Conservation (phyloP, 2,329 filamentous ascomycete genomes). For the Alternaria panax region DNA sequence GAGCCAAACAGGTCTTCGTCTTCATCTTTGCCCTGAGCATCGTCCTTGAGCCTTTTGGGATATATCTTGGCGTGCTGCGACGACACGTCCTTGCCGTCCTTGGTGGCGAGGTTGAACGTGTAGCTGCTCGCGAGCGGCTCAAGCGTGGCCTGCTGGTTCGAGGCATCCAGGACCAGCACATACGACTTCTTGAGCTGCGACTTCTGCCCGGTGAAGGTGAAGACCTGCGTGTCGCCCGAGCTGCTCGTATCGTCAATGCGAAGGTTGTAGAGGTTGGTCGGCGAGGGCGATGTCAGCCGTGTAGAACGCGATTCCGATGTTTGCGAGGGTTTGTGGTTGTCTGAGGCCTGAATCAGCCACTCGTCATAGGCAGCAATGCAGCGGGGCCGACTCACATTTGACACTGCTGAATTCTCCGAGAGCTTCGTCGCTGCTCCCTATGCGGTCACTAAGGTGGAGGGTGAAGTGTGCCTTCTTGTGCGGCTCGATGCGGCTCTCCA, state of each 20-base stretch:
- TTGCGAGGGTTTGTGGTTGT: constrained; percentile 57
- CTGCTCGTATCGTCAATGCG: constrained; percentile 37
- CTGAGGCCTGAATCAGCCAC: constrained; percentile 31
- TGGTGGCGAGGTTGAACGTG: constrained; percentile 84
- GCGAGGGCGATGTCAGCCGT: constrained; percentile 34
- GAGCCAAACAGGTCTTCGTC: constrained; percentile 43
- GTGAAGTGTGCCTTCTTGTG: constrained; percentile 50
- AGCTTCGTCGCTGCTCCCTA: constrained; percentile 32
- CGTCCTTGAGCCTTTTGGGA: constrained; percentile 35
- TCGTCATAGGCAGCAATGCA: neutral
- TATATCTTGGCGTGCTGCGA: constrained; percentile 73
- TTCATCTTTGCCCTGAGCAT: constrained; percentile 36
- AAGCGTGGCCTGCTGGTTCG: constrained; percentile 77
- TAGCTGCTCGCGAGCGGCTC: constrained; percentile 83
- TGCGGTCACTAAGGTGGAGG: constrained; percentile 46
- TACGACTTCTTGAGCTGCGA: constrained; percentile 46
- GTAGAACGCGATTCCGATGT: constrained; percentile 38
- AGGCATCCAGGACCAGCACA: constrained; percentile 76
- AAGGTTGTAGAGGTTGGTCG: constrained; percentile 38
- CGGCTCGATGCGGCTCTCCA: constrained; percentile 48
- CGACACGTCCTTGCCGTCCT: constrained; percentile 68
- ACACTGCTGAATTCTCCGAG: constrained; percentile 38
- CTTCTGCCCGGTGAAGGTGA: constrained; percentile 51
- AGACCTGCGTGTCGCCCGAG: constrained; percentile 43
- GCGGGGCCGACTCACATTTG: constrained; percentile 37